Percentiles rank a stretch among this genome's conserved stretches.
Evolutionary conservation across 2,329 filamentous ascomycete species (phyloP).

Genomic region (Apiospora sp.): DNA sequence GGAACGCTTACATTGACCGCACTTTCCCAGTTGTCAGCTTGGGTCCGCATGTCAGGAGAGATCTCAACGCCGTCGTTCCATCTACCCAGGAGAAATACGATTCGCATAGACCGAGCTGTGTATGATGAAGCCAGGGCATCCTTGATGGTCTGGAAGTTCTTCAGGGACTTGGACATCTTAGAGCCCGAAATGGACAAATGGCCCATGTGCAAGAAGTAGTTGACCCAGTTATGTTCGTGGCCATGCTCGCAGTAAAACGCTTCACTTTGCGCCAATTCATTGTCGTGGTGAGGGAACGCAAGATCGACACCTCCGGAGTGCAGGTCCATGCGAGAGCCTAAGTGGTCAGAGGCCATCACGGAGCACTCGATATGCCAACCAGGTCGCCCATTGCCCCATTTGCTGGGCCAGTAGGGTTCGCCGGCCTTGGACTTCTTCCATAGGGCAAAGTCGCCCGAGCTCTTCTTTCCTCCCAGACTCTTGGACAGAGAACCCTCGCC

Average conservation of each 20-base stretch:
- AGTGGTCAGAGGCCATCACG: conserved; percentile 90
- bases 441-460: conserved; percentile 84
- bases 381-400: conserved; percentile 87
- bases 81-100: conserved; percentile 85
- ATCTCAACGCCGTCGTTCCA: conserved; percentile 96
- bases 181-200: conserved; percentile 88
- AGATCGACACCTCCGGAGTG: conserved; percentile 94
- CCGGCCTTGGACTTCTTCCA: conserved; percentile 95
- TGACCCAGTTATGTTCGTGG: conserved; percentile 81
- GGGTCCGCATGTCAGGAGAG: conserved; percentile 79
- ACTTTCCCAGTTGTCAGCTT: conserved; percentile 81
- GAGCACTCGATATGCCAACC: conserved; percentile 99
- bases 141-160: conserved; percentile 94
- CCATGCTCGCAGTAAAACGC: conserved; percentile 67
- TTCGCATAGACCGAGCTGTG: conserved; percentile 80
- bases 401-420: conserved; percentile 88
- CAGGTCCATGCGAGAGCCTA: conserved; percentile 87
- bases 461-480: conserved; percentile 71
- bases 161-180: conserved; percentile 96
- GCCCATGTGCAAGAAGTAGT: conserved; percentile 96
- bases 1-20: conserved; percentile 67
- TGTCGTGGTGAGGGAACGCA: conserved; percentile 91
- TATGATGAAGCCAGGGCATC: conserved; percentile 77
- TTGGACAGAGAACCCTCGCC: conserved; percentile 84
- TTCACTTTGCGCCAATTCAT: conserved; percentile 80